Base-by-base conservation (phyloP, 257 asterid genomes). In the Salvia miltiorrhiza region DNA sequence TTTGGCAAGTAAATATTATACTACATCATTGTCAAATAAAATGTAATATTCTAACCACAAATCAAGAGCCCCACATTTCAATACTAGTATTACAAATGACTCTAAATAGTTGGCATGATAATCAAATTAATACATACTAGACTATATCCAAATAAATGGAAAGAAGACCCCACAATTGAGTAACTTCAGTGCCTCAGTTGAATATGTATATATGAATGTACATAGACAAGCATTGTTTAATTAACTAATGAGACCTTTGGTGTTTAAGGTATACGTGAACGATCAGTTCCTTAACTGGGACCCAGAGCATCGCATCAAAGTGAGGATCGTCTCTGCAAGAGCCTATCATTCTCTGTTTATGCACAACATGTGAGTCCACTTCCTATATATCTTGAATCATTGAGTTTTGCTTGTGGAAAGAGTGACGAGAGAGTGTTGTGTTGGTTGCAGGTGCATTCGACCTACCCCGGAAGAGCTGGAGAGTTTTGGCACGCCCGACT, bases 221-320 rank as follows among this genome's bases (percentile, higher is more conserved):
- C 1, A 30, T 30, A 7, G 35, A 30, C 7, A 30, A 30, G 35
- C n/a, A n/a, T n/a, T 30, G 35, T 30, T 30, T 28, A 30, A 3
- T 5, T 8, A 37, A 9, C 9, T 9, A 13, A 54, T 32, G 43
- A 21, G 35, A 43, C 26, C 16, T 9, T 39, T 20, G 39, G 7
- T 52, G 26, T 65, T 65, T 74, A 84, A 89, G 96, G 96, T 90
- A 63, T 90, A 69, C 47, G 96, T 93, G 74, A 90, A 93, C 54
- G 98, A 93, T 69, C 98, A 93, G 74, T 93, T 88, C 80, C 89
- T 93, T 21, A 93, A 90, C 60, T 93, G 98, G 98, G 98, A 93
- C 57, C 93, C 96, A 1, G 81, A 88, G 82, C 70, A 93, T 61
- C 94, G 91, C 5, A 85, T 93, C 71, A 93, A 93, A 88, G 98